These are phyloP conservation scores for Triangularia setosa DNA, from an alignment of 2,329 filamentous ascomycete genomes.

Conservation along the genomic window DNA sequence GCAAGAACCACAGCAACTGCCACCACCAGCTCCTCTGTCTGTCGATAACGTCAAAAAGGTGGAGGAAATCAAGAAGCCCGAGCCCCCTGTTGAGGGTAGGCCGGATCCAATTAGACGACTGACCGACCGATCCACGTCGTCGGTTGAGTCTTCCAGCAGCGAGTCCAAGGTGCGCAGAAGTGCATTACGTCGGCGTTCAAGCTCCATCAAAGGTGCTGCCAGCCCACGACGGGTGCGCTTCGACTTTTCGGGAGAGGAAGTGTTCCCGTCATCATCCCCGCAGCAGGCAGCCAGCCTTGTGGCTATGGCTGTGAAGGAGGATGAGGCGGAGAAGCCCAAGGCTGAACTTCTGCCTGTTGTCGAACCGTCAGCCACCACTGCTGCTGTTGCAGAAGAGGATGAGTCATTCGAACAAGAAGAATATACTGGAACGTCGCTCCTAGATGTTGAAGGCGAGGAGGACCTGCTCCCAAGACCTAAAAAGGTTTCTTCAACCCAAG, in stretches of 20 bases:
- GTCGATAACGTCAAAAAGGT: constrained; percentile 18
- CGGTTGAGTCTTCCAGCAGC: constrained; percentile 50
- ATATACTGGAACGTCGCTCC: constrained; percentile 27
- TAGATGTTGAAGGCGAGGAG: constrained; percentile 32
- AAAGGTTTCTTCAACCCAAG: constrained; percentile 37
- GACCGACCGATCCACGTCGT: constrained; percentile 48
- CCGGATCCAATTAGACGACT: constrained; percentile 35
- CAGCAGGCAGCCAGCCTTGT: constrained; percentile 26
- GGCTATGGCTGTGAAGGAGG: constrained; percentile 13
- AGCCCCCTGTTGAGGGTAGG: constrained; percentile 11
- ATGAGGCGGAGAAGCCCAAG: constrained; percentile 23
- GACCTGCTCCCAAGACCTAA: constrained; percentile 33
- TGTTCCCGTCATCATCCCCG: constrained; percentile 57
- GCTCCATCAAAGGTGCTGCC: constrained; percentile 43
- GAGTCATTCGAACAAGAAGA: constrained; percentile 19
- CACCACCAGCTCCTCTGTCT: constrained; percentile 12
- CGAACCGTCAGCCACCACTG: constrained; percentile 21
- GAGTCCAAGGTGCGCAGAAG: constrained; percentile 46
- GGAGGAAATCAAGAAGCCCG: constrained; percentile 16
- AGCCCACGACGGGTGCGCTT: constrained; percentile 62
- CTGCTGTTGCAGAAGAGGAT: constrained; percentile 11
- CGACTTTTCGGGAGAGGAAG: constrained; percentile 56
- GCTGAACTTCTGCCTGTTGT: constrained; percentile 23
- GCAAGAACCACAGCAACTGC: neutral
- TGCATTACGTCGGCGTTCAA: constrained; percentile 50